Base-by-base conservation (phyloP, 768 basidiomycete species). In the Chalciporus chontae region DNA sequence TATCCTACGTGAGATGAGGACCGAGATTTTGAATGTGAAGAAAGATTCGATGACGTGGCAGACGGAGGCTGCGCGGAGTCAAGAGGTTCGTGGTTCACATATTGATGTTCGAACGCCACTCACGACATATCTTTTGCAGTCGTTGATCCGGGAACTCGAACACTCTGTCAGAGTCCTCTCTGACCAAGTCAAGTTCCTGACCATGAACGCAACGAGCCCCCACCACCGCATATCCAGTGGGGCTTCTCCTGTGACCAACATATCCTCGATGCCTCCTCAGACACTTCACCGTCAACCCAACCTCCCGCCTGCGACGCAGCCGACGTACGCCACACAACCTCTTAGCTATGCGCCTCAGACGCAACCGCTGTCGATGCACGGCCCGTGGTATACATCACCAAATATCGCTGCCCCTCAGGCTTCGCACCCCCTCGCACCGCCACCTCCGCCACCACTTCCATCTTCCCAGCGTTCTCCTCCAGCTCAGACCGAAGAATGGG, bases 21-120 rank as follows among this genome's bases (percentile, higher is more conserved):
- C 75, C 3, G 90, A 94, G 65, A 81, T 94, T 48, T 73, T 87
- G 55, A 78, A 73, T 51, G 77, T 94, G 57, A 90, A 90, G 69
- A 80, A 84, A 42, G 91, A 94, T 61, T 73, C 92, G 41, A 81
- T 83, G 47, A 73, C 79, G 14, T 92, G 89, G 87, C 90, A 94
- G 64, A 84, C 75, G 39, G 90, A 91, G 47, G 76, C 87, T 1
- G 75, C 89, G 43, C 79, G 86, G 41, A 80, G 75, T 31, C 88
- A 93, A 61, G 90, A 94, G 77, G 90, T 90, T 54, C 27, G 78
- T 68, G 2, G 4, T 39, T 19, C 41, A 8, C 40, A 26, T 40
- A 19, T 9, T 21, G 43, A 19, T 29, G 27, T 27, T 8, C 43
- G 11, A 7, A 17, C 21, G 13, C 38, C 31, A 6, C 14, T 57